A percentile compares a stretch with the other conserved stretches of the same genome.
These are phyloP conservation scores for Epichloe uncinata DNA, from an alignment of 2,329 filamentous ascomycete species.

Conservation along the genomic window DNA sequence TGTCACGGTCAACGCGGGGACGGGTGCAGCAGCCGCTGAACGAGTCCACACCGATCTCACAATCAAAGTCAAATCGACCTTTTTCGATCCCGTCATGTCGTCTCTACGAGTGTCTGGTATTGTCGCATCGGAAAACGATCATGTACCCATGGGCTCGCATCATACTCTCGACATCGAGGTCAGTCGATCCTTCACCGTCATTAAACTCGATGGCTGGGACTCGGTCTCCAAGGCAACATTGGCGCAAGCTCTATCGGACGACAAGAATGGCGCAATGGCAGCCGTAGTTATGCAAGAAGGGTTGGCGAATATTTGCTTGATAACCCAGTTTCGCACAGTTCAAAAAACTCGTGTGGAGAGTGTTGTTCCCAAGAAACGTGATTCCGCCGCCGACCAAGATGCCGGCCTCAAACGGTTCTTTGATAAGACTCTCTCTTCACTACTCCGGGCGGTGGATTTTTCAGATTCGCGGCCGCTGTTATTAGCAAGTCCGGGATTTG, in stretches of 20 bases:
- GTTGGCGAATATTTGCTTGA: slow-evolving; percentile 67
- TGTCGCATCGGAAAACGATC: slow-evolving; percentile 38
- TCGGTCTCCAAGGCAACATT: slow-evolving; percentile 71
- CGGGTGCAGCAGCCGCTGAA: slow-evolving; percentile 33
- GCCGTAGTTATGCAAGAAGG: slow-evolving; percentile 93
- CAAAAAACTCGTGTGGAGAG: slow-evolving; percentile 48
- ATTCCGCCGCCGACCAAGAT: slow-evolving; percentile 49
- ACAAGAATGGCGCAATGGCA: slow-evolving; percentile 68
- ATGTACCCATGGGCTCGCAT: slow-evolving; percentile 40
- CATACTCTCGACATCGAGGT: slow-evolving; percentile 70
- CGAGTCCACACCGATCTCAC: slow-evolving; percentile 45
- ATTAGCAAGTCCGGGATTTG: slow-evolving; percentile 80
- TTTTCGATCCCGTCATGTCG: slow-evolving; percentile 43
- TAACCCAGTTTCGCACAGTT: slow-evolving; percentile 68
- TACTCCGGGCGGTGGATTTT: slow-evolving; percentile 70
- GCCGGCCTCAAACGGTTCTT: slow-evolving; percentile 65
- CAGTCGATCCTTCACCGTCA: slow-evolving; percentile 73
- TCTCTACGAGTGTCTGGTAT: slow-evolving; percentile 43
- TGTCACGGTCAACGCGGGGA: slow-evolving; percentile 32
- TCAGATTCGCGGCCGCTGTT: slow-evolving; percentile 56
- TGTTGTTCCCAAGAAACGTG: slow-evolving; percentile 53
- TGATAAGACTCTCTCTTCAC: slow-evolving; percentile 58
- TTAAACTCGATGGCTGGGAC: slow-evolving; percentile 80
- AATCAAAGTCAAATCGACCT: slow-evolving; percentile 41
- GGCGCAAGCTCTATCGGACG: slow-evolving; percentile 63